phyloP scores from a whole-genome alignment of 2,329 filamentous ascomycete species.

The Fusarium sp. region DNA sequence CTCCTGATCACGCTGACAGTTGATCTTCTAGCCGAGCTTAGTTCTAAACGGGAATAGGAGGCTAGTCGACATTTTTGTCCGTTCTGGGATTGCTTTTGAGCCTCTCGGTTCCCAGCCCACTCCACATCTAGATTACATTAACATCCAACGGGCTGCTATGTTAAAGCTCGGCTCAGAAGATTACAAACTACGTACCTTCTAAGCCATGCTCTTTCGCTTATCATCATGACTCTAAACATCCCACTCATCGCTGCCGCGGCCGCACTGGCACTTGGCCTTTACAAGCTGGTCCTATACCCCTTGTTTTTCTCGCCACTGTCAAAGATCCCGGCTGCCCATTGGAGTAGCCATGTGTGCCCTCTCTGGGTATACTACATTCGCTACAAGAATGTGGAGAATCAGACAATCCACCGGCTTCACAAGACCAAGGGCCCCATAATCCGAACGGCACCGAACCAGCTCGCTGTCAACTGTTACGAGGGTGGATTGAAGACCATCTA shows the following conservation, averaged over 20 bases:
- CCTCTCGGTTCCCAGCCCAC: background rate
- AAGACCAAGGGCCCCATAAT: background rate
- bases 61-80: background rate
- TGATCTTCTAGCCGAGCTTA: background rate
- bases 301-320: slow-evolving; percentile 36
- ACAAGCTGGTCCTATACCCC: background rate
- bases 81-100: background rate
- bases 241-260: background rate
- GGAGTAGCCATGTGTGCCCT: slow-evolving; percentile 33
- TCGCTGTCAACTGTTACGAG: slow-evolving; percentile 73
- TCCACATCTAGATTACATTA: background rate
- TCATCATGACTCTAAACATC: background rate
- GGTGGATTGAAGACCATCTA: slow-evolving; percentile 70
- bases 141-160: background rate
- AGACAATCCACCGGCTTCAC: background rate
- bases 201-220: background rate
- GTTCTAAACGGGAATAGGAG: background rate
- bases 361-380: slow-evolving; percentile 30
- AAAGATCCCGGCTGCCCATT: slow-evolving; percentile 36
- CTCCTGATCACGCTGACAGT: background rate
- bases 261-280: background rate
- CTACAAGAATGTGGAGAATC: slow-evolving; percentile 43
- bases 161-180: background rate
- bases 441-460: slow-evolving; percentile 60
- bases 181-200: background rate